phyloP scores from a whole-genome alignment of 257 asterid species.

The Nicotiana tabacum region DNA sequence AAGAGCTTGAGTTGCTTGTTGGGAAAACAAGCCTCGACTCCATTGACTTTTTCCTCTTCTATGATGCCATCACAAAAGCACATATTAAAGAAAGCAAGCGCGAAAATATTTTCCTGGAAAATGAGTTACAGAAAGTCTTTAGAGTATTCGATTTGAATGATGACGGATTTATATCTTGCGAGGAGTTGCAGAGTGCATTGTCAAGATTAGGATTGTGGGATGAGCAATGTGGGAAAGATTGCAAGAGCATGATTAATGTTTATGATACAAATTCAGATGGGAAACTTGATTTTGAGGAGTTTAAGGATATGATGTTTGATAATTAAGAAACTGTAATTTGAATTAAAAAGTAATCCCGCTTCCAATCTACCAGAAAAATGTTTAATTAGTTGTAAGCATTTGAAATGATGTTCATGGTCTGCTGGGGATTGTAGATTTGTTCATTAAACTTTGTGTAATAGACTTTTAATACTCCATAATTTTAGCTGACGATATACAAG shows the following conservation, averaged over 20 bases:
- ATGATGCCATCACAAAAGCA: constrained; percentile 16
- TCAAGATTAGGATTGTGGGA: constrained; percentile 33
- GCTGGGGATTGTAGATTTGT: neutral
- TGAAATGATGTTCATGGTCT: neutral
- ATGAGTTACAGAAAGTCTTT: constrained; percentile 22
- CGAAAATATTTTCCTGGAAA: neutral
- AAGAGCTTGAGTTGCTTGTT: constrained; percentile 21
- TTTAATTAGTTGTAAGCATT: neutral
- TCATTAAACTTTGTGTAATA: neutral
- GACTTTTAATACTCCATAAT: neutral
- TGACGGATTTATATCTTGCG: constrained; percentile 33
- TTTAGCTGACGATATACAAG: neutral
- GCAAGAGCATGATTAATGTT: constrained; percentile 34
- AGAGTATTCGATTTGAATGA: constrained; percentile 25
- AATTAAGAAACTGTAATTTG: neutral
- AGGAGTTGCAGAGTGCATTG: constrained; percentile 24
- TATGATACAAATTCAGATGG: constrained; percentile 57
- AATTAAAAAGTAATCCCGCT: neutral
- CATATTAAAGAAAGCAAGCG: neutral
- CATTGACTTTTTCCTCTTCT: constrained; percentile 28
- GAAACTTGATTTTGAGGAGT: constrained; percentile 57
- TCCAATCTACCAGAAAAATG: neutral
- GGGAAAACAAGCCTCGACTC: constrained; percentile 23
- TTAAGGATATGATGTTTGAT: constrained; percentile 48
- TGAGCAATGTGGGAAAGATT: constrained; percentile 24